Evolutionary conservation across 805 yeast species (phyloP), one percentile per base, ranked within the genome.

Genomic region (Danielia reshetovae): DNA sequence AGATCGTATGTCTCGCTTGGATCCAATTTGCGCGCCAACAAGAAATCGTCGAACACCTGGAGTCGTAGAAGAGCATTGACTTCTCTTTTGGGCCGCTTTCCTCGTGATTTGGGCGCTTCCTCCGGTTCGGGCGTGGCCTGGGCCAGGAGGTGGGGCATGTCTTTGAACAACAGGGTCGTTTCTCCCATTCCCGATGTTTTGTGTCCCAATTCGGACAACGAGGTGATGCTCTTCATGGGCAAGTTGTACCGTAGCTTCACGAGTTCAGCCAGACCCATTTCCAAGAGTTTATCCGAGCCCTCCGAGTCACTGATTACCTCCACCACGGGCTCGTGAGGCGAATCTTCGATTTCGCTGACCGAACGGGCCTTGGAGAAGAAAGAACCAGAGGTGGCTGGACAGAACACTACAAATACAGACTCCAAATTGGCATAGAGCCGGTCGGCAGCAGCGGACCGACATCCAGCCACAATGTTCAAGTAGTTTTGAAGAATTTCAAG

Each of bases 21-120:
- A 34, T 49, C 50, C 10, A 65, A 39, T 24, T 48, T 48, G 13
- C 38, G 37, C 3, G 55, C 43, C 5, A 65, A 32, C 4, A 60
- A 34, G 10, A 40, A 38, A 16, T 67, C 70, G 35, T 58, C 70
- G 48, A 59, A 63, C 2, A 65, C 45, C 24, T 40, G 46, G 23
- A 57, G 39, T 13, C 17, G 27, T 3, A n/a, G 24, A 4, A 36
- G 7, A 35, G 41, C 24, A 27, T 31, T 40, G 34, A 34, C 15
- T 19, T 23, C 28, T 7, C 5, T 9, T 23, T 36, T 42, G 3
- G 32, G 32, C 29, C 18, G 17, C 18, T 13, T 13, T 12, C 12
- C 14, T 10, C 23, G 23, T 10, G 32, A 23, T 7, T 18, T 25
- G n/a, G 34, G 28, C 13, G 22, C 7, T 19, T 33, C 34, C 10